These are phyloP conservation scores for Arabis hirsuta DNA, from an alignment of 345 rosid genomes.

Conservation along the genomic window DNA sequence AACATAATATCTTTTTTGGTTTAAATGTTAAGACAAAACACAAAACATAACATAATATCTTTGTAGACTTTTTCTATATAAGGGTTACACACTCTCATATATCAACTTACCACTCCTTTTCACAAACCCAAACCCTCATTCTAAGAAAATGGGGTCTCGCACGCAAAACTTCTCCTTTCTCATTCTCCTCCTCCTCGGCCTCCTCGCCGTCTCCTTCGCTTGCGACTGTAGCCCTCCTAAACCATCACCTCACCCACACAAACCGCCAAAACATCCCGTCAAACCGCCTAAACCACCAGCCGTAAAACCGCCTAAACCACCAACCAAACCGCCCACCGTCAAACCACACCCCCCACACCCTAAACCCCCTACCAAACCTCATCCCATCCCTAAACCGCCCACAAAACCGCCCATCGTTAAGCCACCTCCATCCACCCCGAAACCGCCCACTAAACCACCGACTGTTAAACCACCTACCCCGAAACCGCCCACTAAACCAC, in stretches of 20 bases:
- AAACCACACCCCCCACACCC: conserved; percentile 33
- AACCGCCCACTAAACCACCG: not conserved
- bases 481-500: conserved; percentile 13
- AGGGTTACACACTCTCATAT: conserved; percentile 18
- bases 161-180: conserved; percentile 34
- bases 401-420: conserved; percentile 22
- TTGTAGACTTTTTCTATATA: conserved; percentile 24
- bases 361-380: conserved; percentile 35
- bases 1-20: not conserved
- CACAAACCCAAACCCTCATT: conserved; percentile 30
- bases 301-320: conserved; percentile 29
- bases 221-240: conserved; percentile 42
- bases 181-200: conserved; percentile 35
- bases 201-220: conserved; percentile 39
- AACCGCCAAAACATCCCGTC: conserved; percentile 43
- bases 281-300: conserved; percentile 42
- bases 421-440: conserved; percentile 6
- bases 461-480: not conserved
- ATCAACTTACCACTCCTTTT: conserved; percentile 29
- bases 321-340: conserved; percentile 21
- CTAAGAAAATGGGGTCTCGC: conserved; percentile 31
- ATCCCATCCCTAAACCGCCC: conserved; percentile 12
- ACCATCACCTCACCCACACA: conserved; percentile 33
- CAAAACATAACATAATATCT: not conserved
- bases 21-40: too few relatives aligned